Evolutionary conservation across 2,329 filamentous ascomycete species (phyloP), one percentile per base, ranked within the genome.

Genomic region (Stachybotrys elegans): DNA sequence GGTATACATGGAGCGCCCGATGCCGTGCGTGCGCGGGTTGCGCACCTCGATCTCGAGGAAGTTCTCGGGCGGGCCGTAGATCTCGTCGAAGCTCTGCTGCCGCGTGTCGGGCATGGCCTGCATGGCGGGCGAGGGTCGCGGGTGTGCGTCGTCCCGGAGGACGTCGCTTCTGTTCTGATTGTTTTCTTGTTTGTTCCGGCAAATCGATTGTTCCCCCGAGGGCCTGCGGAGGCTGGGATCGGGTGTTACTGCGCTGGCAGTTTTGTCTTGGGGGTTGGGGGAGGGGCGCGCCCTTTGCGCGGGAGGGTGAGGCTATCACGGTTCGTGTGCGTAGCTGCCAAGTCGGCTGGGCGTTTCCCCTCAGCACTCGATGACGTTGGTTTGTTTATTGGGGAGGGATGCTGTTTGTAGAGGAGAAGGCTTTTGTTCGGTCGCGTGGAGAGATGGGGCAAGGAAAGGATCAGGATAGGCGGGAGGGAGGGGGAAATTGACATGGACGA

Each of bases 41-140:
- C 86, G 86, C 46, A 93, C 91, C 77, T 98, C 93, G 52, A 98
- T 95, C 75, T 98, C 93, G 43, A 98, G 80, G 64, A 97, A 96
- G 75, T 98, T 98, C 76, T 98, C 93, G 6, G 93, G 93, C 39
- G 92, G 89, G 13, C 91, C 93, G 68, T 98, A 98, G 66, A 97
- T 95, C 77, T 98, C 93, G 71, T 98, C 93, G 63, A 96, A 97
- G 62, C 86, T 93, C 75, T 98, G 93, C 70, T 88, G 83, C 59
- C 91, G 87, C 55, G 86, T 81, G 61, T 84, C 81, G 39, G 81
- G 81, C 72, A 84, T 79, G 50, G 79, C 76, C 68, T 82, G 78
- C 72, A 84, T 75, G 59, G 76, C 78, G 55, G 75, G 73, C 48
- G 73, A 67, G 56, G 74, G 72, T 41, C n/a, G n/a, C n/a, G n/a